These are phyloP conservation scores for Beauveria sp. DNA, from an alignment of 2,329 filamentous ascomycete genomes.

Conservation along the genomic window DNA sequence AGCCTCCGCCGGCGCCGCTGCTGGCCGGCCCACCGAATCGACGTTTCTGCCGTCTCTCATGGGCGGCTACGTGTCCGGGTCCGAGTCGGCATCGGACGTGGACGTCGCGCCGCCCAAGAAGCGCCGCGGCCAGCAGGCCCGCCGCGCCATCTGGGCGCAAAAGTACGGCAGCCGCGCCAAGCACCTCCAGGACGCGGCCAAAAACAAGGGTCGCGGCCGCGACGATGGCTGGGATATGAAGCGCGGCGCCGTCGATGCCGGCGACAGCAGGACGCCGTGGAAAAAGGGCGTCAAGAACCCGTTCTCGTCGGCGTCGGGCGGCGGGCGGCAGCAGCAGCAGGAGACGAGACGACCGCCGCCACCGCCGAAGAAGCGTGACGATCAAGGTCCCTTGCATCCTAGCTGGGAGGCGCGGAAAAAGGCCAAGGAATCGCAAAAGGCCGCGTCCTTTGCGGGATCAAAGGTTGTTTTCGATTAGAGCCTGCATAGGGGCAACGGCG, in stretches of 20 bases:
- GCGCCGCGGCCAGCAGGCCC: constrained; percentile 72
- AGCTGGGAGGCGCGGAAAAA: constrained; percentile 59
- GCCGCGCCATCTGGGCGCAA: constrained; percentile 72
- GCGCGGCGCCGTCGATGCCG: constrained; percentile 44
- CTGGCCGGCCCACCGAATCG: constrained; percentile 31
- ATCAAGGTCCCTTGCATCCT: constrained; percentile 51
- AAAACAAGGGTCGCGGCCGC: constrained; percentile 22
- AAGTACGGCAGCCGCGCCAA: constrained; percentile 68
- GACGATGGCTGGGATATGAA: constrained; percentile 52
- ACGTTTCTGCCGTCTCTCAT: constrained; percentile 70
- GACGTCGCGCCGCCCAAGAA: constrained; percentile 57
- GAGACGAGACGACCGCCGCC: constrained; percentile 17
- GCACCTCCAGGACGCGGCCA: constrained; percentile 44
- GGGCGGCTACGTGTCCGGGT: constrained; percentile 72
- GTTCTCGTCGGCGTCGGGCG: constrained; percentile 16
- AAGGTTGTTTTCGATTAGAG: constrained; percentile 52
- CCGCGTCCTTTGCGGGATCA: constrained; percentile 45
- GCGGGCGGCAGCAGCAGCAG: constrained; percentile 9
- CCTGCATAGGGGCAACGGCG: neutral
- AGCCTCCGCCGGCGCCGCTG: constrained; percentile 16
- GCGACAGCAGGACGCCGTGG: constrained; percentile 39
- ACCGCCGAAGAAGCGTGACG: constrained; percentile 34
- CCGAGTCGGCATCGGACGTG: constrained; percentile 60
- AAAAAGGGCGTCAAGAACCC: constrained; percentile 41
- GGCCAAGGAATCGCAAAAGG: constrained; percentile 48